phyloP scores from a whole-genome alignment of 768 basidiomycete genomes.

The Mycena haematopus region DNA sequence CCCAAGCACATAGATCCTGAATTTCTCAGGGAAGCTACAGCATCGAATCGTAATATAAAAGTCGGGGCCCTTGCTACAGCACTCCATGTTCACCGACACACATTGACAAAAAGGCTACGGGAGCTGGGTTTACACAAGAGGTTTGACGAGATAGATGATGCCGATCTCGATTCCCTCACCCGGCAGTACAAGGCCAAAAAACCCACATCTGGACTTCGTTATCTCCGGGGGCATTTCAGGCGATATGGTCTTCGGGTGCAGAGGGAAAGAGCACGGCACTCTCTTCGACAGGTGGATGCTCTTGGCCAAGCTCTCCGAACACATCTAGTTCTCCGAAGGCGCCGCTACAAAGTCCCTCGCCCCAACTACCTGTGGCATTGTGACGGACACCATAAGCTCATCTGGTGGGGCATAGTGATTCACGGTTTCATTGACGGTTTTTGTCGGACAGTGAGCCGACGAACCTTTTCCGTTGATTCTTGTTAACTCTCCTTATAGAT shows the following conservation, averaged over 20 bases:
- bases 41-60: background rate
- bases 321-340: background rate
- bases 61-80: background rate
- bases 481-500: too few relatives aligned
- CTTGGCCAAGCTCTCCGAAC: background rate
- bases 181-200: conserved; percentile 1
- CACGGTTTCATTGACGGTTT: background rate
- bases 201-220: background rate
- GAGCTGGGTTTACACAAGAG: background rate
- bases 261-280: background rate
- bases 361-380: too few relatives aligned
- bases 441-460: background rate
- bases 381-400: too few relatives aligned
- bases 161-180: background rate
- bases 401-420: background rate
- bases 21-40: background rate
- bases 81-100: background rate
- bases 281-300: background rate
- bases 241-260: background rate
- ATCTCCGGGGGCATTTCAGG: background rate
- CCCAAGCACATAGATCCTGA: background rate
- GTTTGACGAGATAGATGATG: background rate
- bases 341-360: background rate
- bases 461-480: too few relatives aligned
- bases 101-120: background rate